Conservation (phyloP, 306 rosid genomes). For the Mimosa pudica region DNA sequence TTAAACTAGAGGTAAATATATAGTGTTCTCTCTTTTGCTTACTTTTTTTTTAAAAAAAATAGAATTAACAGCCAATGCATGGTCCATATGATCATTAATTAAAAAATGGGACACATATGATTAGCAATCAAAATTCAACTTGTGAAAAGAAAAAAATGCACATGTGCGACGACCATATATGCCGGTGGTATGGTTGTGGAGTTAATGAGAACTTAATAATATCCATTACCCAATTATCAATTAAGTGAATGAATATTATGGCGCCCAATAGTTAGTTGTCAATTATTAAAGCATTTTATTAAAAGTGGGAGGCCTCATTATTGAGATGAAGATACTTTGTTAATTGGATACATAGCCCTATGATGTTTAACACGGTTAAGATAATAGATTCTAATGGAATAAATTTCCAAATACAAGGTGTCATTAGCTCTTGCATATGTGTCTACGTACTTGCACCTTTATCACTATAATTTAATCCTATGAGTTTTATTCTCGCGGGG, state of each 20-base stretch:
- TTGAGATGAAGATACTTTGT: constrained; percentile 39
- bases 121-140: constrained; percentile 25
- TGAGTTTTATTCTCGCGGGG: constrained; percentile 4
- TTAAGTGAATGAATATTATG: constrained; percentile 33
- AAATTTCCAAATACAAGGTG: constrained; percentile 25
- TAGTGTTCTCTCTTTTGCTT: not conserved
- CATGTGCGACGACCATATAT: constrained; percentile 48
- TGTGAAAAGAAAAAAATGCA: constrained; percentile 32
- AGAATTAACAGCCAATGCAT: not conserved
- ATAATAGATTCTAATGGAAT: constrained; percentile 34
- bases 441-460: constrained; percentile 41
- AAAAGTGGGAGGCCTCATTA: constrained; percentile 42
- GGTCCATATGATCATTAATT: not conserved
- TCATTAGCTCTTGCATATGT: constrained; percentile 26
- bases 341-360: constrained; percentile 37
- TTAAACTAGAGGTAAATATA: not conserved
- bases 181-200: constrained; percentile 53
- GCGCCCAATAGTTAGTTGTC: constrained; percentile 53
- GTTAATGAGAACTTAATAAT: constrained; percentile 45
- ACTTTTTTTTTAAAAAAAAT: not conserved
- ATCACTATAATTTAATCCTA: constrained; percentile 23
- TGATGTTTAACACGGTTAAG: constrained; percentile 18
- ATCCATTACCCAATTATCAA: constrained; percentile 29
- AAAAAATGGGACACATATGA: not conserved
- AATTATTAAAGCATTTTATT: constrained; percentile 40